These are phyloP conservation scores for Mucor saturninus DNA, from an alignment of 371 early-diverging fungal species.

Conservation along the genomic window DNA sequence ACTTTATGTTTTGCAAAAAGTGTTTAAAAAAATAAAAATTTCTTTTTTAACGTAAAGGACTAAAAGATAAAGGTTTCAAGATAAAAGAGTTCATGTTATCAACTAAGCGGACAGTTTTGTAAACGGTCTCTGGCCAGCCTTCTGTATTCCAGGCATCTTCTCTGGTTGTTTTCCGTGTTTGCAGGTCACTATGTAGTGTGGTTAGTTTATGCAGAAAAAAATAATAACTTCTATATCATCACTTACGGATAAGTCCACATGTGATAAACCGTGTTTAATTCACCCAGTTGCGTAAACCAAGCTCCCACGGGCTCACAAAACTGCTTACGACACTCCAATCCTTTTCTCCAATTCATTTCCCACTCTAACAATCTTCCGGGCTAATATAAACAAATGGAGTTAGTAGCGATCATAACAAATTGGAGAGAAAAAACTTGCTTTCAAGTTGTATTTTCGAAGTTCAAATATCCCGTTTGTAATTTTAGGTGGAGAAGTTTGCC, in stretches of 20 bases:
- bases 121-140: constrained; percentile 93
- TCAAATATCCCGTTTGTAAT: constrained; percentile 88
- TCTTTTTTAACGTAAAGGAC: constrained; percentile 68
- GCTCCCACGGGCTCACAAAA: constrained; percentile 93
- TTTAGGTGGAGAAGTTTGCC: constrained; percentile 81
- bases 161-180: constrained; percentile 84
- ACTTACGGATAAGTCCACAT: constrained; percentile 90
- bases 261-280: constrained; percentile 89
- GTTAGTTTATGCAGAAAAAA: no score
- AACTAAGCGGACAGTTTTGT: constrained; percentile 87
- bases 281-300: constrained; percentile 94
- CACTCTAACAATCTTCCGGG: constrained; percentile 92
- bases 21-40: constrained; percentile 25
- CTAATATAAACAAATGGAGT: constrained; percentile 34
- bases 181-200: constrained; percentile 63
- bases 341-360: constrained; percentile 87
- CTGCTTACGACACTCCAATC: constrained; percentile 85
- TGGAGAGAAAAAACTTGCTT: constrained; percentile 38
- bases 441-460: constrained; percentile 84
- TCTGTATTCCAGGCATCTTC: constrained; percentile 93
- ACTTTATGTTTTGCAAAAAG: constrained; percentile 73
- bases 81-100: constrained; percentile 86
- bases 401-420: neutral
- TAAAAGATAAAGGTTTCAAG: constrained; percentile 79
- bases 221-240: neutral